Conservation (phyloP, 2,329 filamentous ascomycete genomes). For the Fusarium verrucosum region DNA sequence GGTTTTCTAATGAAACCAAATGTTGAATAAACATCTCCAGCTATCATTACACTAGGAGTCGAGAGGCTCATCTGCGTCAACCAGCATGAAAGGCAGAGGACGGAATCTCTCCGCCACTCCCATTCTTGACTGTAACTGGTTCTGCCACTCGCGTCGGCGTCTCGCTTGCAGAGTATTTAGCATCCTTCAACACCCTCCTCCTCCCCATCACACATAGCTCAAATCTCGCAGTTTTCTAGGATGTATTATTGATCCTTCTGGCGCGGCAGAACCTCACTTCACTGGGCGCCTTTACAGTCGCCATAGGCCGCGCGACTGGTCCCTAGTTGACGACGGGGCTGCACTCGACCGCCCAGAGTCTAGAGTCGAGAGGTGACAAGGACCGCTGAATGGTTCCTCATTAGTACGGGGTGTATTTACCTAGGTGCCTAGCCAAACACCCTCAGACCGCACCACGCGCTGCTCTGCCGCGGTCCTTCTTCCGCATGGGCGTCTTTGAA, state of each 20-base stretch:
- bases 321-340: constrained; percentile 24
- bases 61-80: constrained; percentile 1
- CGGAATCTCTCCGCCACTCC: constrained; percentile 29
- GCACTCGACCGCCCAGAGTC: constrained; percentile 26
- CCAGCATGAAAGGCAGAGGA: not conserved
- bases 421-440: constrained; percentile 6
- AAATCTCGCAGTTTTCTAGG: too few species aligned
- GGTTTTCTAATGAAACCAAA: constrained; percentile 1
- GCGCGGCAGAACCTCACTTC: constrained; percentile 26
- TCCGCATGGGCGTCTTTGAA: constrained; percentile 15
- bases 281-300: constrained; percentile 27
- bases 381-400: too few species aligned
- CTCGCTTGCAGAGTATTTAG: constrained; percentile 5
- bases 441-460: constrained; percentile 10
- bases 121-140: constrained; percentile 4
- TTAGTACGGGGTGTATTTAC: constrained; percentile 15
- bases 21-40: constrained; percentile 10
- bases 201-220: too few species aligned
- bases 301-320: constrained; percentile 29
- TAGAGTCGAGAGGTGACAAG: constrained; percentile 28
- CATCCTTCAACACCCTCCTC: too few species aligned
- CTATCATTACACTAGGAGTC: constrained; percentile 13
- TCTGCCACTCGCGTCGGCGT: constrained; percentile 17
- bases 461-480: constrained; percentile 33
- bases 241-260: constrained; percentile 28